Percentiles rank a stretch among this genome's conserved stretches.
Conservation (phyloP, 441 rosid genomes). For the Adansonia gregorii region DNA sequence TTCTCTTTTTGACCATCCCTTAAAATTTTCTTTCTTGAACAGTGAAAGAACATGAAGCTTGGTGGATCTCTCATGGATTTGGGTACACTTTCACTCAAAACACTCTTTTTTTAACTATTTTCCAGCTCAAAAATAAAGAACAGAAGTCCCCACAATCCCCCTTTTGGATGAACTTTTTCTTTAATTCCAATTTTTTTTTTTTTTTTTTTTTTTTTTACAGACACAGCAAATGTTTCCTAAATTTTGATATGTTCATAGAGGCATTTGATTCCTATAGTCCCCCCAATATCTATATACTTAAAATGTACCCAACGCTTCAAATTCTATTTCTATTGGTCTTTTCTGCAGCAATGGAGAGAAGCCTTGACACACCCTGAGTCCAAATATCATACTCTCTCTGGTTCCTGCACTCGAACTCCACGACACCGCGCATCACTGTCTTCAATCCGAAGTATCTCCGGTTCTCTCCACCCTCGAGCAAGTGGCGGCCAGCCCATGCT, state of each 20-base stretch:
- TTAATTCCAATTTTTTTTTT: conserved; percentile 31
- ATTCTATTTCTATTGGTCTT: conserved; percentile 57
- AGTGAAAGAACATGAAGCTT: conserved; percentile 26
- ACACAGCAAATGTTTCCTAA: not conserved
- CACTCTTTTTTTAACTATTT: conserved; percentile 33
- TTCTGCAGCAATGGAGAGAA: conserved; percentile 72
- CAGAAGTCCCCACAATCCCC: conserved; percentile 17
- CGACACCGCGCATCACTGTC: conserved; percentile 60
- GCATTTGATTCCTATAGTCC: conserved; percentile 4
- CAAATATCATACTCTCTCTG: conserved; percentile 86
- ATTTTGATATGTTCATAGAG: conserved; percentile 12
- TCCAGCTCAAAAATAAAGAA: conserved; percentile 34
- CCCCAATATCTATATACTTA: not conserved
- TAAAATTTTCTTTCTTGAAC: conserved; percentile 33
- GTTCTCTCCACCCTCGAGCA: conserved; percentile 82
- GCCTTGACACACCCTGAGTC: conserved; percentile 94
- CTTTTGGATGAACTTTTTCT: conserved; percentile 31
- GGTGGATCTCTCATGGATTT: conserved; percentile 47
- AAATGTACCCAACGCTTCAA: conserved; percentile 27
- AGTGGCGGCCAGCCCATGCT: conserved; percentile 91
- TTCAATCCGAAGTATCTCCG: conserved; percentile 77
- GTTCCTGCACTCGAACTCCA: conserved; percentile 81
- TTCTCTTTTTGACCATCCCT: conserved; percentile 49
- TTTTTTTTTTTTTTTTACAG: too few species aligned
- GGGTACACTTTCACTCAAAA: conserved; percentile 18